phyloP scores from a whole-genome alignment of 2,329 filamentous ascomycete genomes.

The Paramyrothecium roridum region DNA sequence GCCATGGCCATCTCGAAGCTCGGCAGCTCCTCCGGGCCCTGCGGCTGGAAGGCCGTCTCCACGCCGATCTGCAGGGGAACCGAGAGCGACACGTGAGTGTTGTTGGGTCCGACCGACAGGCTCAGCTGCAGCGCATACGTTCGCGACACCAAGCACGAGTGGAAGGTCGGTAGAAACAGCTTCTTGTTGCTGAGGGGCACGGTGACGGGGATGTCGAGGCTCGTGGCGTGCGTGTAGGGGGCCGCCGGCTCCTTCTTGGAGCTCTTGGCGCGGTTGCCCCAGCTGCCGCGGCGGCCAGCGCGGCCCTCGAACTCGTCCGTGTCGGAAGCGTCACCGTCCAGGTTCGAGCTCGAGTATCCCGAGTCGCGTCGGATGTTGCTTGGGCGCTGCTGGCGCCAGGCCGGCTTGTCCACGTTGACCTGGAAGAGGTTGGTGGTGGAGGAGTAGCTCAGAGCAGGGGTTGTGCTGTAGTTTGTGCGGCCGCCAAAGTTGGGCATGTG shows the following conservation, averaged over 20 bases:
- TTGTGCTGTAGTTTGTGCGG: constrained; percentile 34
- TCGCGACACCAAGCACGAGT: constrained; percentile 54
- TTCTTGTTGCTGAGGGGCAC: constrained; percentile 45
- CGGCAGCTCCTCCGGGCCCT: constrained; percentile 33
- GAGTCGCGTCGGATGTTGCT: constrained; percentile 44
- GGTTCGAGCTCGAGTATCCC: constrained; percentile 46
- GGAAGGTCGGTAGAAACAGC: constrained; percentile 54
- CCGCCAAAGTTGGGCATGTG: constrained; percentile 49
- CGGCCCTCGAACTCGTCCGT: constrained; percentile 21
- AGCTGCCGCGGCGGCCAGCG: constrained; percentile 8
- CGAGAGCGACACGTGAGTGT: constrained; percentile 38
- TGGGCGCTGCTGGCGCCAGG: constrained; percentile 38
- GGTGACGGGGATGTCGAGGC: constrained; percentile 44
- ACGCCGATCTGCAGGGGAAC: constrained; percentile 52
- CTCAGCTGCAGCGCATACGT: constrained; percentile 50
- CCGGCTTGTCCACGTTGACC: constrained; percentile 26
- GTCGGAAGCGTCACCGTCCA: constrained; percentile 31
- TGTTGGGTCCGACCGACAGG: constrained; percentile 38
- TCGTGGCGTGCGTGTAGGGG: constrained; percentile 35
- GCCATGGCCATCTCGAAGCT: constrained; percentile 47
- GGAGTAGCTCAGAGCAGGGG: constrained; percentile 42
- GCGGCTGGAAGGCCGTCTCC: constrained; percentile 28
- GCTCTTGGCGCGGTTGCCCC: constrained; percentile 2
- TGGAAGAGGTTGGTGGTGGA: constrained; percentile 39
- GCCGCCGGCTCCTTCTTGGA: constrained; percentile 20